Percentiles rank a stretch among this genome's conserved stretches.
phyloP scores from a whole-genome alignment of 805 yeast genomes.

The Metschnikowia gelsemii region DNA sequence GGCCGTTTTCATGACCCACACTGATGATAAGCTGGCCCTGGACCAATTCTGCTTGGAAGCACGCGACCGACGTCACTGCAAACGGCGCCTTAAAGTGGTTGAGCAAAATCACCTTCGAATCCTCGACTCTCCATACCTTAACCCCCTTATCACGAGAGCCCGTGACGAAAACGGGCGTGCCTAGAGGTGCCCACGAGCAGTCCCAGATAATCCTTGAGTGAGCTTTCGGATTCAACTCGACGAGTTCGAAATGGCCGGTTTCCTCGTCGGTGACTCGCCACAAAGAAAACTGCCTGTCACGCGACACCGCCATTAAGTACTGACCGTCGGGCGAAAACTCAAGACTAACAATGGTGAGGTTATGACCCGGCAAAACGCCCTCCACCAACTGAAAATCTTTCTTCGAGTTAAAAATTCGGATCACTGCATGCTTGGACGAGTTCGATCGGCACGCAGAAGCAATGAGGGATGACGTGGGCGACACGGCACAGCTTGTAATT shows the following conservation, averaged over 20 bases:
- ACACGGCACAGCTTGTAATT: slow-evolving; percentile 71
- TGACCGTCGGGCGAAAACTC: slow-evolving; percentile 69
- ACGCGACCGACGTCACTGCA: slow-evolving; percentile 70
- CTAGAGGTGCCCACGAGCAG: slow-evolving; percentile 72
- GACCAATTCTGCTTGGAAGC: slow-evolving; percentile 31
- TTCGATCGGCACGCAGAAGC: slow-evolving; percentile 95
- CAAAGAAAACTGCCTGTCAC: slow-evolving; percentile 83
- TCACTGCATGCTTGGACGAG: slow-evolving; percentile 77
- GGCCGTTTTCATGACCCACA: slow-evolving; percentile 73
- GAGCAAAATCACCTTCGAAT: slow-evolving; percentile 34
- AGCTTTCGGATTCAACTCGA: slow-evolving; percentile 61
- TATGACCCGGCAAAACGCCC: slow-evolving; percentile 61
- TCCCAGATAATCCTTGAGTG: slow-evolving; percentile 96
- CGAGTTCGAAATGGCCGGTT: slow-evolving; percentile 35
- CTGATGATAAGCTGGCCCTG: slow-evolving; percentile 42
- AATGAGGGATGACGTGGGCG: slow-evolving; percentile 59
- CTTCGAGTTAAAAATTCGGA: slow-evolving; percentile 66
- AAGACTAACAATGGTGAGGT: slow-evolving; percentile 80
- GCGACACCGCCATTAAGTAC: slow-evolving; percentile 71
- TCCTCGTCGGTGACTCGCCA: slow-evolving; percentile 50
- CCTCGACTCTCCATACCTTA: slow-evolving; percentile 62
- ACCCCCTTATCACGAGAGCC: slow-evolving; percentile 83
- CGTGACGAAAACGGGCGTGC: slow-evolving; percentile 59
- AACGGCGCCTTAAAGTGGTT: slow-evolving; percentile 45
- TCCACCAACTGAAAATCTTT: slow-evolving; percentile 53